phyloP scores from a whole-genome alignment of 805 yeast genomes.

The Priceomyces medius region DNA sequence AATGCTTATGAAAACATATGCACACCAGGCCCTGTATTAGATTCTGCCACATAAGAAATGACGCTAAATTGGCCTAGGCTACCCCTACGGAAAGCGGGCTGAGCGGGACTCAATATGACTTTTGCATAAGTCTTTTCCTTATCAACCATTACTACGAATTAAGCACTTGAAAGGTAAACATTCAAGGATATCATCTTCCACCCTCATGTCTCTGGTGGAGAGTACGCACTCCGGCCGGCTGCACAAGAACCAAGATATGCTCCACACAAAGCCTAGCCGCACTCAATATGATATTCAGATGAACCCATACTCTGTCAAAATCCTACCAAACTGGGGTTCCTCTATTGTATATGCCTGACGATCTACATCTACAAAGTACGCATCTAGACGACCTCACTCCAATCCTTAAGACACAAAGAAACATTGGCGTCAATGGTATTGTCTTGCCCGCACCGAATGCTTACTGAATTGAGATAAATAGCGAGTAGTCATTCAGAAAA shows the following conservation, averaged over 20 bases:
- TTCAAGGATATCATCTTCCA: no score
- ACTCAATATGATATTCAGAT: no score
- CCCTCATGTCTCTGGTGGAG: no score
- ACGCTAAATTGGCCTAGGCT: no score
- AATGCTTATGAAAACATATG: neutral
- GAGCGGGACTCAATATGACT: no score
- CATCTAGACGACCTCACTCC: neutral
- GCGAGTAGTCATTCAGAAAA: neutral
- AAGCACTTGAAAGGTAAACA: no score
- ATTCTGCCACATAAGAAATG: neutral
- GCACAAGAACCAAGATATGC: no score
- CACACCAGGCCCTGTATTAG: neutral
- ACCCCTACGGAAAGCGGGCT: no score
- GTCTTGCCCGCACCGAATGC: constrained; percentile 1
- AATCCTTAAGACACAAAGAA: neutral
- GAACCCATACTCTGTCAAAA: neutral
- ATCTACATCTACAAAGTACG: neutral
- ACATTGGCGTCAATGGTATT: neutral
- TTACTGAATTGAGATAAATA: neutral
- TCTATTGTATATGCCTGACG: neutral
- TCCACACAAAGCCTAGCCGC: no score
- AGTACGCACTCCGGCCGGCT: no score
- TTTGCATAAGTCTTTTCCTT: no score
- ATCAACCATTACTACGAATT: no score
- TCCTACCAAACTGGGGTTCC: neutral